Percentiles rank a stretch among this genome's conserved stretches.
phyloP scores from a whole-genome alignment of 2,329 filamentous ascomycete species.

The Colletotrichum karsti region DNA sequence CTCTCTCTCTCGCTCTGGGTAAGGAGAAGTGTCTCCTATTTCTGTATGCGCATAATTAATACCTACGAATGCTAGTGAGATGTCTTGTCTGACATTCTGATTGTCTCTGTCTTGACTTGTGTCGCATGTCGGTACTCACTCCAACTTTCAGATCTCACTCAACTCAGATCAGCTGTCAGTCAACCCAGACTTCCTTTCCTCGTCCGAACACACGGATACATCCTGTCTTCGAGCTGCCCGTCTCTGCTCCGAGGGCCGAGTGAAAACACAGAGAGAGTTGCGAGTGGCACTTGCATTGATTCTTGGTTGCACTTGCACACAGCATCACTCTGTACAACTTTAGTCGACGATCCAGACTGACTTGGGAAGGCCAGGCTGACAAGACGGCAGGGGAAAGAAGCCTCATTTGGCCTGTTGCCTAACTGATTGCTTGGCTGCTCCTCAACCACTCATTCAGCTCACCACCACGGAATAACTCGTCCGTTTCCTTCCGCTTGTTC shows the following conservation, averaged over 20 bases:
- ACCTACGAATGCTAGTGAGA: no score
- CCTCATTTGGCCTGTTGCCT: not conserved
- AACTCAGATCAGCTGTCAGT: not conserved
- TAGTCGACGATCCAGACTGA: not conserved
- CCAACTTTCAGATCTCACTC: not conserved
- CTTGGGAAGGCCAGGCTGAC: not conserved
- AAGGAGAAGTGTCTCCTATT: not conserved
- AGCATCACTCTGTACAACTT: not conserved
- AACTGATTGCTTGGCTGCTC: not conserved
- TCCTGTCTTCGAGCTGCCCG: not conserved
- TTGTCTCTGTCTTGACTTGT: not conserved
- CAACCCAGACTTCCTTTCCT: not conserved
- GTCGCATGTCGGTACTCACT: not conserved
- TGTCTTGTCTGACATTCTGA: not conserved
- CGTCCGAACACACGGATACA: constrained; percentile 2
- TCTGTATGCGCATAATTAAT: no score
- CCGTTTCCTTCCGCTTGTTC: not conserved
- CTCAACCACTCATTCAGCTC: not conserved
- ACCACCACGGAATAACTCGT: not conserved
- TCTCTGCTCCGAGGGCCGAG: not conserved
- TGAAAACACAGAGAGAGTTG: no score
- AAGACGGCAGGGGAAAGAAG: not conserved
- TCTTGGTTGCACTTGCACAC: no score
- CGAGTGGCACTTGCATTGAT: no score
- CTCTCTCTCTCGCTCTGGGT: not conserved